Conservation (phyloP, 192 early-diverging fungal species). For the Geranomyces variabilis region DNA sequence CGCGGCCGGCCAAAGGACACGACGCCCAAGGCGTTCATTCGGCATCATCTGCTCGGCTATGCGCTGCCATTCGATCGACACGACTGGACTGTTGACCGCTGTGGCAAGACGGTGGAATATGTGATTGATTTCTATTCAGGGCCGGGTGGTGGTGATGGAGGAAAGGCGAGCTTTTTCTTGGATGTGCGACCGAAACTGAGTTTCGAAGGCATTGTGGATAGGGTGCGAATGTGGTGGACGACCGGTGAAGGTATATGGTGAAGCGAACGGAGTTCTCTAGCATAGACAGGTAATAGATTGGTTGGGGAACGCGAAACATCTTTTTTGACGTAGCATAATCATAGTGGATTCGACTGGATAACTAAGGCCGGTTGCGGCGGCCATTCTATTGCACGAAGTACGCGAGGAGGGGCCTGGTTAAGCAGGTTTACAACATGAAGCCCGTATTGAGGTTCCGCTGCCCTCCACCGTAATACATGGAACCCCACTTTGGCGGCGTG, state of each 20-base stretch:
- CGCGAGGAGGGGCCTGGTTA: too few relatives aligned
- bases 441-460: conserved; percentile 57
- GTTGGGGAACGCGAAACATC: too few relatives aligned
- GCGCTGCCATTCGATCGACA: conserved; percentile 89
- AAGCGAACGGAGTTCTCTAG: too few relatives aligned
- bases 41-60: conserved; percentile 68
- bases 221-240: conserved; percentile 48
- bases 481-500: conserved; percentile 46
- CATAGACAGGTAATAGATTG: too few relatives aligned
- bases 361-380: background rate
- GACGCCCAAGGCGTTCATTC: conserved; percentile 71
- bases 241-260: conserved; percentile 46
- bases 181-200: conserved; percentile 87
- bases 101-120: conserved; percentile 82
- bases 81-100: conserved; percentile 93
- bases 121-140: conserved; percentile 88
- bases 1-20: conserved; percentile 73
- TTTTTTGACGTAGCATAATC: background rate
- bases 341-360: background rate
- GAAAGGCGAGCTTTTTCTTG: conserved; percentile 67
- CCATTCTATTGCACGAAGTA: too few relatives aligned
- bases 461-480: conserved; percentile 57
- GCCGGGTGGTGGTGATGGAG: too few relatives aligned
- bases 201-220: conserved; percentile 57
- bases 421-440: conserved; percentile 57